Conservation (phyloP, 129 eudicot genomes). For the Saussurea involucrata region DNA sequence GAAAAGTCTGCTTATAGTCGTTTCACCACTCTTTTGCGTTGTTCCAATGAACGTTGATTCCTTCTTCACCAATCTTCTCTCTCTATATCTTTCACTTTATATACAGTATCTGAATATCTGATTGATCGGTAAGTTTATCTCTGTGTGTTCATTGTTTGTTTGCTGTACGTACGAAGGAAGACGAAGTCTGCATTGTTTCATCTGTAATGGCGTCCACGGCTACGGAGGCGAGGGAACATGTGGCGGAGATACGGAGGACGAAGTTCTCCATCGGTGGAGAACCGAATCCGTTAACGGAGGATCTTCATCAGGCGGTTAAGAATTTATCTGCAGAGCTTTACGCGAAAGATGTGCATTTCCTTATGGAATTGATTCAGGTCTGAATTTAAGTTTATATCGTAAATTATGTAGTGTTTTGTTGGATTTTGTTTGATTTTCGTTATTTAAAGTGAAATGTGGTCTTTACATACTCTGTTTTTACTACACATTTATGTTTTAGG, state of each 20-base stretch:
- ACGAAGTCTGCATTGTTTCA: conserved; percentile 10
- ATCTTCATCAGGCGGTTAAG: conserved; percentile 64
- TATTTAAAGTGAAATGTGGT: neutral
- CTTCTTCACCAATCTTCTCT: conserved; percentile 12
- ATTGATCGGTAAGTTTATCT: neutral
- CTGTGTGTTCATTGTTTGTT: neutral
- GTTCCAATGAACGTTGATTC: neutral
- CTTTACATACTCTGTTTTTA: neutral
- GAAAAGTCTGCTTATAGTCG: neutral
- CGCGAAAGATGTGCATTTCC: conserved; percentile 60
- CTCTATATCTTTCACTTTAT: neutral
- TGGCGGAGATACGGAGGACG: conserved; percentile 45
- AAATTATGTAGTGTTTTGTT: neutral
- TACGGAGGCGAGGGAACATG: conserved; percentile 42
- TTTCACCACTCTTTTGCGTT: neutral
- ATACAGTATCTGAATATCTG: neutral
- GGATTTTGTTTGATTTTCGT: neutral
- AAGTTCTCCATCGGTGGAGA: conserved; percentile 56
- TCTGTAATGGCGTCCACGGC: conserved; percentile 10
- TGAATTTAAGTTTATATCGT: neutral
- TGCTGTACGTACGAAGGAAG: neutral
- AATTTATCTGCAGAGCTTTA: conserved; percentile 64
- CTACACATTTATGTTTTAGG: neutral
- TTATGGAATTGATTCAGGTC: conserved; percentile 72
- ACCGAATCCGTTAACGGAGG: conserved; percentile 45